Evolutionary conservation across 2,329 filamentous ascomycete species (phyloP).

Genomic region (Geosmithia putterillii): DNA sequence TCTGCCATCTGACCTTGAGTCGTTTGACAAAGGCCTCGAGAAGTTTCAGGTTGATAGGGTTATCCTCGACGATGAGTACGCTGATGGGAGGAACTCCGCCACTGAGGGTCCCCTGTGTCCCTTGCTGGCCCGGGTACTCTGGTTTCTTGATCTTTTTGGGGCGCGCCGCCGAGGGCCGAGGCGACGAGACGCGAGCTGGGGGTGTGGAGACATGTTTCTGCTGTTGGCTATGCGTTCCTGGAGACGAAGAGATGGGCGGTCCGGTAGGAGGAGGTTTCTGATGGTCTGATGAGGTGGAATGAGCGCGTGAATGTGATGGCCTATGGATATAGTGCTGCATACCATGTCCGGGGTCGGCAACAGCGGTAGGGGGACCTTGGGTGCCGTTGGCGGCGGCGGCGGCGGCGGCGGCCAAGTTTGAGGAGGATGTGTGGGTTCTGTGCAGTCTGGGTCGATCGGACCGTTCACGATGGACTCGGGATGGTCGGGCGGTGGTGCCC

Average conservation of each 20-base stretch:
- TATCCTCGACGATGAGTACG: slow-evolving; percentile 95
- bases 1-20: slow-evolving; percentile 90
- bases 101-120: slow-evolving; percentile 57
- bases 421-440: slow-evolving; percentile 70
- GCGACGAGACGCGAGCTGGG: slow-evolving; percentile 34
- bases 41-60: slow-evolving; percentile 91
- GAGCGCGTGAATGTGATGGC: slow-evolving; percentile 40
- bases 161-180: slow-evolving; percentile 25
- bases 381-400: slow-evolving; percentile 22
- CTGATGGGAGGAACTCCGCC: slow-evolving; percentile 89
- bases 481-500: slow-evolving; percentile 42
- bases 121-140: slow-evolving; percentile 20
- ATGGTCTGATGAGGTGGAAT: slow-evolving; percentile 46
- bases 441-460: slow-evolving; percentile 47
- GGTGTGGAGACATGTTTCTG: slow-evolving; percentile 38
- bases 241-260: slow-evolving; percentile 36
- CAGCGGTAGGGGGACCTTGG: slow-evolving; percentile 21
- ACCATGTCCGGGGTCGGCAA: slow-evolving; percentile 20
- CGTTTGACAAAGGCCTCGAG: slow-evolving; percentile 93
- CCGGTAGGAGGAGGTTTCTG: slow-evolving; percentile 28
- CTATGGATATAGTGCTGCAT: slow-evolving; percentile 21
- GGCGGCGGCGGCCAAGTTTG: slow-evolving; percentile 42
- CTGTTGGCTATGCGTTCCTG: slow-evolving; percentile 31
- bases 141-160: slow-evolving; percentile 43
- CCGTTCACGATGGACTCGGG: slow-evolving; percentile 35